Percentiles rank a stretch among this genome's conserved stretches.
phyloP scores from a whole-genome alignment of 768 basidiomycete genomes.

The Boletus eberwhitei region DNA sequence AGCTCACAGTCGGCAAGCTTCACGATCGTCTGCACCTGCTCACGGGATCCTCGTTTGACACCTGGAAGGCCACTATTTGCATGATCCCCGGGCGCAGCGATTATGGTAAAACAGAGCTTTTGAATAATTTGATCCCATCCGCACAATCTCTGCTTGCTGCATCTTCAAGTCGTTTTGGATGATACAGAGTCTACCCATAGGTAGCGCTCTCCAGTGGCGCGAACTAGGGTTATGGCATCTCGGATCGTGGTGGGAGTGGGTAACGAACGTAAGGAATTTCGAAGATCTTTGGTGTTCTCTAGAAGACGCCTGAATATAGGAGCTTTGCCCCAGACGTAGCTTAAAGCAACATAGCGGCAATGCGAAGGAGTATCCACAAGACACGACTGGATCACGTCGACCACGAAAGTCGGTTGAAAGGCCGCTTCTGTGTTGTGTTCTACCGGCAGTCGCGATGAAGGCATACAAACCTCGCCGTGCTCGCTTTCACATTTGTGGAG shows the following conservation, averaged over 20 bases:
- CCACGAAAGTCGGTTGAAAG: slow-evolving; percentile 8
- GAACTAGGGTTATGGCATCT: slow-evolving; percentile 22
- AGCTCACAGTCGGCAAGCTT: slow-evolving; percentile 10
- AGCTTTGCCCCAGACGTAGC: slow-evolving; percentile 21
- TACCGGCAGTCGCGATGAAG: background rate
- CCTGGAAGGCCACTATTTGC: slow-evolving; percentile 15
- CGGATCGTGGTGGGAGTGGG: slow-evolving; percentile 20
- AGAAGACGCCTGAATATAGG: slow-evolving; percentile 8
- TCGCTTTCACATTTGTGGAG: slow-evolving; percentile 13
- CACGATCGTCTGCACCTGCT: slow-evolving; percentile 4
- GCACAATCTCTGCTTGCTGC: slow-evolving; percentile 16
- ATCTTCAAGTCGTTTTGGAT: slow-evolving; percentile 17
- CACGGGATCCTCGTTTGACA: slow-evolving; percentile 1
- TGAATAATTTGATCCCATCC: slow-evolving; percentile 23
- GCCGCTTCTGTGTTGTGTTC: background rate
- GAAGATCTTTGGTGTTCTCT: slow-evolving; percentile 5
- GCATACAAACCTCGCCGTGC: slow-evolving; percentile 6
- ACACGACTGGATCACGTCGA: slow-evolving; percentile 16
- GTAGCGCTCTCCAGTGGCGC: slow-evolving; percentile 21
- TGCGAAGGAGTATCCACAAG: slow-evolving; percentile 14
- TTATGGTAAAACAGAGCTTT: slow-evolving; percentile 16
- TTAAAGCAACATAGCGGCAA: slow-evolving; percentile 25
- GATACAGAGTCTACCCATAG: slow-evolving; percentile 29
- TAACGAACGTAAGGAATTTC: background rate
- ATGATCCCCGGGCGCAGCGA: slow-evolving; percentile 13